Evolutionary conservation across 2,329 filamentous ascomycete species (phyloP).

Genomic region (Fusarium luffae): DNA sequence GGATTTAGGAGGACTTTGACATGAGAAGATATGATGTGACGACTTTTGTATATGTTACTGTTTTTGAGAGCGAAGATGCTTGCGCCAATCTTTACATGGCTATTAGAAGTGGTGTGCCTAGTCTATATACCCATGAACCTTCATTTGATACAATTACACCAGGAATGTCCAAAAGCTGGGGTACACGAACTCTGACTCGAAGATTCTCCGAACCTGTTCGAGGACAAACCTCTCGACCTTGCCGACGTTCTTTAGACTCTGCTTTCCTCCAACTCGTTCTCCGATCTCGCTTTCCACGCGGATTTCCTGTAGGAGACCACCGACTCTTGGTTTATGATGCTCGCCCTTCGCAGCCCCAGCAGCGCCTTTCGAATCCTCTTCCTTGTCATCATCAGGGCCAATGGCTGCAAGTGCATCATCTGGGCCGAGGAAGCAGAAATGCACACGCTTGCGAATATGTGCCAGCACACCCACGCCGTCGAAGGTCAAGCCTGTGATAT

Average conservation of each 20-base stretch:
- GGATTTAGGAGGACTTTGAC: conserved; percentile 87
- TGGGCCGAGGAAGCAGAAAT: conserved; percentile 93
- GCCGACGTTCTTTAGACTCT: conserved; percentile 96
- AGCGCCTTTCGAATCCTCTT: conserved; percentile 13
- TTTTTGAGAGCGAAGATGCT: conserved; percentile 23
- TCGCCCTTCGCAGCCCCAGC: conserved; percentile 39
- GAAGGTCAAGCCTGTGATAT: conserved; percentile 94
- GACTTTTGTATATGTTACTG: conserved; percentile 9
- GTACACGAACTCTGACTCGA: conserved; percentile 98
- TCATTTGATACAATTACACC: conserved; percentile 62
- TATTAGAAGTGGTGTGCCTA: conserved; percentile 19
- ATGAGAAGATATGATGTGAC: conserved; percentile 47
- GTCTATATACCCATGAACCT: conserved; percentile 40
- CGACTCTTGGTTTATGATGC: conserved; percentile 59
- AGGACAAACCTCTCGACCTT: conserved; percentile 98
- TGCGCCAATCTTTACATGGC: neutral
- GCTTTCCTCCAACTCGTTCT: conserved; percentile 88
- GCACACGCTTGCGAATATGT: conserved; percentile 86
- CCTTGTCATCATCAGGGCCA: conserved; percentile 57
- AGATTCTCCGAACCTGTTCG: conserved; percentile 95
- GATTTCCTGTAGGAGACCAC: conserved; percentile 89
- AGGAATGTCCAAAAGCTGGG: conserved; percentile 99
- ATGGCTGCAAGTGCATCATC: conserved; percentile 87
- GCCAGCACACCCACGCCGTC: conserved; percentile 94
- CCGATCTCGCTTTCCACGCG: conserved; percentile 98